Conservation (phyloP, 2,329 filamentous ascomycete genomes). For the Akanthomyces uredinophilus region DNA sequence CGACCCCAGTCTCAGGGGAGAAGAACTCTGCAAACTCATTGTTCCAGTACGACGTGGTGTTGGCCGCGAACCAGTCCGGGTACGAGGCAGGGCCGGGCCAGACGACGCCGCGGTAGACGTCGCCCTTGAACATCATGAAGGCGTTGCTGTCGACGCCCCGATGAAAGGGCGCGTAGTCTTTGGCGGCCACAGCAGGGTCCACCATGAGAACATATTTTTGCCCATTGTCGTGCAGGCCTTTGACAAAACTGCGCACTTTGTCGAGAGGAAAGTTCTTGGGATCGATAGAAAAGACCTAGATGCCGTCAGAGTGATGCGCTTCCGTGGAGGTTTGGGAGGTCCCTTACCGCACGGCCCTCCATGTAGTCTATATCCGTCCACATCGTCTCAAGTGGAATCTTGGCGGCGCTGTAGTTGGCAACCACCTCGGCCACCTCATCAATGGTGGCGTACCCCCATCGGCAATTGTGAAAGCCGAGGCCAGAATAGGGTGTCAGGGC, state of each 20-base stretch:
- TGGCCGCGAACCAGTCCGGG: slow-evolving; percentile 70
- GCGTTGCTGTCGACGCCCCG: slow-evolving; percentile 39
- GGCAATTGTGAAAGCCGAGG: slow-evolving; percentile 76
- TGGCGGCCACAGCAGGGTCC: slow-evolving; percentile 62
- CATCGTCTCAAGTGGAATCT: slow-evolving; percentile 57
- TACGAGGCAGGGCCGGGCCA: slow-evolving; percentile 70
- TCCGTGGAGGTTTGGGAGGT: neutral
- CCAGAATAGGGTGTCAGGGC: slow-evolving; percentile 78
- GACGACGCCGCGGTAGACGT: slow-evolving; percentile 59
- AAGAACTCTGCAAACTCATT: slow-evolving; percentile 63
- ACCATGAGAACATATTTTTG: slow-evolving; percentile 76
- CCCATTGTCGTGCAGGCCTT: slow-evolving; percentile 59
- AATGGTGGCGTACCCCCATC: slow-evolving; percentile 71
- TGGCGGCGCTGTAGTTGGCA: slow-evolving; percentile 59
- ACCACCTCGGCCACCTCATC: slow-evolving; percentile 59
- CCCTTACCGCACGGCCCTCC: slow-evolving; percentile 25
- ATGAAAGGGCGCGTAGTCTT: slow-evolving; percentile 41
- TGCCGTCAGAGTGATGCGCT: slow-evolving; percentile 5
- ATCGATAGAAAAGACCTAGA: slow-evolving; percentile 55
- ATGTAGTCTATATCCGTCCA: slow-evolving; percentile 42
- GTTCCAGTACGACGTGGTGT: slow-evolving; percentile 63
- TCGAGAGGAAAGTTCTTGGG: slow-evolving; percentile 56
- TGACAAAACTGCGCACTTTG: slow-evolving; percentile 60
- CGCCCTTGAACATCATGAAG: slow-evolving; percentile 49
- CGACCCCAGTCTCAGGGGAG: slow-evolving; percentile 54